Conservation (phyloP, 345 rosid genomes). For the Capsella bursapastoris region DNA sequence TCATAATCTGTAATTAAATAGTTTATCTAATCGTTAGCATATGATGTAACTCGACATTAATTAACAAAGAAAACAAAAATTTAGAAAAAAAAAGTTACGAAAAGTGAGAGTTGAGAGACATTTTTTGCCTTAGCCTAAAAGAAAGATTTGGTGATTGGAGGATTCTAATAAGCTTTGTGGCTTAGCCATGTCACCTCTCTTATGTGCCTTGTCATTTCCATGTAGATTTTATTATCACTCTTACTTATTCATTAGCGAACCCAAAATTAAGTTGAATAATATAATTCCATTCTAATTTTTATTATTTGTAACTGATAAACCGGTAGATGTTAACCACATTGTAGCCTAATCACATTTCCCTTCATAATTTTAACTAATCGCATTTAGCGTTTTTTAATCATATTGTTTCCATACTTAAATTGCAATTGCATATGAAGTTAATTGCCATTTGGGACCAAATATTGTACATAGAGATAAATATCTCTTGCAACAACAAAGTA, state of each 20-base stretch:
- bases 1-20: slow-evolving; percentile 24
- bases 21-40: slow-evolving; percentile 21
- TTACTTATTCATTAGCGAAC: background rate
- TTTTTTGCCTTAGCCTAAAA: slow-evolving; percentile 42
- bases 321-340: background rate
- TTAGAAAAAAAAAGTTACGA: background rate
- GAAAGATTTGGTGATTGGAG: slow-evolving; percentile 37
- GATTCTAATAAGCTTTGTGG: slow-evolving; percentile 17
- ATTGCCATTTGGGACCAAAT: no score
- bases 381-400: no score
- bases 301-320: background rate
- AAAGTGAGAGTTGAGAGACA: slow-evolving; percentile 26
- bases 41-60: slow-evolving; percentile 22
- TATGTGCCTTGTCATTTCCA: slow-evolving; percentile 26
- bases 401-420: no score
- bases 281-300: background rate
- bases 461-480: background rate
- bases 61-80: background rate
- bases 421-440: no score
- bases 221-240: background rate
- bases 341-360: no score
- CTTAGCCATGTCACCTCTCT: slow-evolving; percentile 2
- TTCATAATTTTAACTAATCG: no score
- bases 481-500: background rate
- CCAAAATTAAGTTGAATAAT: background rate